Evolutionary conservation across 345 rosid species (phyloP).

Genomic region (Camelina neglecta): DNA sequence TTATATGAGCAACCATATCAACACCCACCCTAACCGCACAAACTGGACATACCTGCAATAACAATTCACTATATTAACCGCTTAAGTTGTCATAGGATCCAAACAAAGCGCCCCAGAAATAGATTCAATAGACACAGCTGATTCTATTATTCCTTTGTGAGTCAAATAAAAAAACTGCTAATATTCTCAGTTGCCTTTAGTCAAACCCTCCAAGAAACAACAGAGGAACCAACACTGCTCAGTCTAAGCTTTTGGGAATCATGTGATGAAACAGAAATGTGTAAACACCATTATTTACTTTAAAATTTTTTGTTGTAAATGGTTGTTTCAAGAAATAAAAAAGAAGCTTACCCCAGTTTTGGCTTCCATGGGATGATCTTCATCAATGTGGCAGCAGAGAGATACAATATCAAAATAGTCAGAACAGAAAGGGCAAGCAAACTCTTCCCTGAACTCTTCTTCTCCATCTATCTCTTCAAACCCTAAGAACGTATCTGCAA

Average conservation of each 20-base stretch:
- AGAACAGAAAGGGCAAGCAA: constrained; percentile 93
- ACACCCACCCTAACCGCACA: constrained; percentile 86
- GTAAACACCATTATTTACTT: not conserved
- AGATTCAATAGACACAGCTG: not conserved
- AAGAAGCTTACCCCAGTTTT: constrained; percentile 69
- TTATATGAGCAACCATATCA: constrained; percentile 98
- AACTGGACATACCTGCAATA: constrained; percentile 88
- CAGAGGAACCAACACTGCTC: constrained; percentile 6
- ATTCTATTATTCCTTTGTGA: not conserved
- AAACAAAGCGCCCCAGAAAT: not conserved
- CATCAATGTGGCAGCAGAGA: constrained; percentile 91
- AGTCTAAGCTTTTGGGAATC: not conserved
- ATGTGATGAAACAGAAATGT: constrained; percentile 1
- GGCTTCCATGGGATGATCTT: constrained; percentile 86
- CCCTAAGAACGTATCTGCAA: constrained; percentile 79
- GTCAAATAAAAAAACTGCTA: not conserved
- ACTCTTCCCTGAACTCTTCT: constrained; percentile 90
- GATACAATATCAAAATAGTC: constrained; percentile 88
- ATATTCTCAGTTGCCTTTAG: not conserved
- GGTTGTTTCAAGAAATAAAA: not conserved
- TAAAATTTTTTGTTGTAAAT: not conserved
- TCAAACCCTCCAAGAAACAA: not conserved
- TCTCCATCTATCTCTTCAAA: constrained; percentile 90
- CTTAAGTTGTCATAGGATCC: not conserved
- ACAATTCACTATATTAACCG: constrained; percentile 1